phyloP scores from a whole-genome alignment of 1,284 basidiomycete species.

The Rhizoctonia solani region DNA sequence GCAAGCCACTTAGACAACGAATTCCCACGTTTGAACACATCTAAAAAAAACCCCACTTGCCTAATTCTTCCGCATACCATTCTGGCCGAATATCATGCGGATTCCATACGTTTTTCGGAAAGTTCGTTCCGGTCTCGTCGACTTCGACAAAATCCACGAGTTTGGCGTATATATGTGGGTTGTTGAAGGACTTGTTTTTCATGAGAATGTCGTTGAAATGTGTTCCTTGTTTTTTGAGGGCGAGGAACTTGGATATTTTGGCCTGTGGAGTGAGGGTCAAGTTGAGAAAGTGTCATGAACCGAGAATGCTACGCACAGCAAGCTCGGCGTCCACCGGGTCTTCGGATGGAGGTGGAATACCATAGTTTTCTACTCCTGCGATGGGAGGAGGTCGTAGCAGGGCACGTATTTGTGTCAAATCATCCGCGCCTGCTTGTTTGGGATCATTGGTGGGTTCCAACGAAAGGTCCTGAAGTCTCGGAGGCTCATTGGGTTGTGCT shows the following conservation, averaged over 20 bases:
- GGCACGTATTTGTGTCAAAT: constrained; percentile 48
- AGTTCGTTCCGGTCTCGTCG: constrained; percentile 82
- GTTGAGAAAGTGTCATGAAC: background rate
- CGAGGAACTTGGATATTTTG: constrained; percentile 76
- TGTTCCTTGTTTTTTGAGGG: constrained; percentile 73
- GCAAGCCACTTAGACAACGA: background rate
- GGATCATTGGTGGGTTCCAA: background rate
- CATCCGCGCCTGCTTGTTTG: constrained; percentile 23
- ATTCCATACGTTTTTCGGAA: constrained; percentile 72
- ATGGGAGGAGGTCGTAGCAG: constrained; percentile 66
- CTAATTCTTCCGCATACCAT: constrained; percentile 72
- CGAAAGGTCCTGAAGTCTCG: constrained; percentile 42
- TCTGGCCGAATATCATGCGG: constrained; percentile 61
- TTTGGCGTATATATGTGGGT: constrained; percentile 91
- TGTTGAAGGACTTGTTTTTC: constrained; percentile 87
- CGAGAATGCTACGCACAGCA: constrained; percentile 53
- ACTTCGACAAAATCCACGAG: constrained; percentile 91
- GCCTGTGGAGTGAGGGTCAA: constrained; percentile 51
- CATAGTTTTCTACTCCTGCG: constrained; percentile 70
- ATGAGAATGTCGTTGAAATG: constrained; percentile 96
- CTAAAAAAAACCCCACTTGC: constrained; percentile 50
- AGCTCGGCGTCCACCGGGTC: constrained; percentile 63
- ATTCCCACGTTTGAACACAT: background rate
- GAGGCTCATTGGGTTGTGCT: constrained; percentile 38
- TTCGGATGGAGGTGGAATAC: constrained; percentile 67